Conservation (phyloP, 1,284 basidiomycete genomes). For the Trichosporon ovoides region DNA sequence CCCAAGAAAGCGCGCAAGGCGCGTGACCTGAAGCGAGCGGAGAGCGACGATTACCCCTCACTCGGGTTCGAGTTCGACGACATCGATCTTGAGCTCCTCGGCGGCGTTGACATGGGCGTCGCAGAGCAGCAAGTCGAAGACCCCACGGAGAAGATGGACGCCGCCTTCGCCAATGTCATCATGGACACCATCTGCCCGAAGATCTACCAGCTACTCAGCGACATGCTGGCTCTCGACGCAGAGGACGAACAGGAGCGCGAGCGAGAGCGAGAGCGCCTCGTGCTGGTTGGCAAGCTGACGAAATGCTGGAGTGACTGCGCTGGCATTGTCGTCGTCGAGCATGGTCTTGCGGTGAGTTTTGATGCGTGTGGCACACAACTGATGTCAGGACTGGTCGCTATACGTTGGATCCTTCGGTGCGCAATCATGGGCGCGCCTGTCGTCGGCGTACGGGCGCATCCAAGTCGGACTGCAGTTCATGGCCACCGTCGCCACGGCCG, state of each 20-base stretch:
- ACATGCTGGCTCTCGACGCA: slow-evolving; percentile 48
- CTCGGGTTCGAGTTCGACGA: slow-evolving; percentile 44
- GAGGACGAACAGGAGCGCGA: slow-evolving; percentile 27
- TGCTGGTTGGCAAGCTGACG: slow-evolving; percentile 56
- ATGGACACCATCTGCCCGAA: slow-evolving; percentile 56
- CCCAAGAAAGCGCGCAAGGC: slow-evolving; percentile 52
- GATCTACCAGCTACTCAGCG: slow-evolving; percentile 61
- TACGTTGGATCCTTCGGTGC: slow-evolving; percentile 58
- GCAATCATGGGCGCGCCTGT: slow-evolving; percentile 60
- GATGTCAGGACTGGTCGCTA: slow-evolving; percentile 59
- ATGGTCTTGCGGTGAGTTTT: slow-evolving; percentile 53
- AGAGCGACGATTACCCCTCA: slow-evolving; percentile 60
- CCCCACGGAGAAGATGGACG: slow-evolving; percentile 36
- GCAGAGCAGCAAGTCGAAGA: slow-evolving; percentile 20
- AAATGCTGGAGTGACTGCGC: slow-evolving; percentile 75
- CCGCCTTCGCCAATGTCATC: slow-evolving; percentile 53
- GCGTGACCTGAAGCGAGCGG: slow-evolving; percentile 46
- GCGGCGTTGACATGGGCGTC: slow-evolving; percentile 27
- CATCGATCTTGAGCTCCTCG: slow-evolving; percentile 30
- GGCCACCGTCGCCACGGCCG: slow-evolving; percentile 59
- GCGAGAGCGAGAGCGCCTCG: slow-evolving; percentile 29
- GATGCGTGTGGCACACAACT: not conserved
- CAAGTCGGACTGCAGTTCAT: slow-evolving; percentile 67
- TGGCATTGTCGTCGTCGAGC: slow-evolving; percentile 59
- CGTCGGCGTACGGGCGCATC: slow-evolving; percentile 53